Conservation (phyloP, 2,329 filamentous ascomycete species). For the Cladosporium sp. region DNA sequence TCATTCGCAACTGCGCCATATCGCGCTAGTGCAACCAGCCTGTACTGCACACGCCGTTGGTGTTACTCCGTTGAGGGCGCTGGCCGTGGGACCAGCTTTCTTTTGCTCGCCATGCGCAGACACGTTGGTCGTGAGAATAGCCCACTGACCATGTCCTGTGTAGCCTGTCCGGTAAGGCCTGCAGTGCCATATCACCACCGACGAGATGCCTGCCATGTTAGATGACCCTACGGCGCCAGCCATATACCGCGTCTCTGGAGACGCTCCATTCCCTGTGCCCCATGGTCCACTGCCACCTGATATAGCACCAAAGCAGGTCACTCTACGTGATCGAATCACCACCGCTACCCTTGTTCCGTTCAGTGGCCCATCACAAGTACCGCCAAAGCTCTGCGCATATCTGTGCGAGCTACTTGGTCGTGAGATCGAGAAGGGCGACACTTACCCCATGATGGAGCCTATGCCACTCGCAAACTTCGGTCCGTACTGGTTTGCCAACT, state of each 20-base stretch:
- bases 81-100: background rate
- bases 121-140: background rate
- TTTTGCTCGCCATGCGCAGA: slow-evolving; percentile 4
- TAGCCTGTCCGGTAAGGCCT: background rate
- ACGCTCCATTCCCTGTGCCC: slow-evolving; percentile 64
- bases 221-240: slow-evolving; percentile 73
- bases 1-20: slow-evolving; percentile 7
- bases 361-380: slow-evolving; percentile 74
- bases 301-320: slow-evolving; percentile 75
- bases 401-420: slow-evolving; percentile 82
- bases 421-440: slow-evolving; percentile 89
- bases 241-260: slow-evolving; percentile 70
- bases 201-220: slow-evolving; percentile 73
- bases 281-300: slow-evolving; percentile 66
- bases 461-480: slow-evolving; percentile 75
- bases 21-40: slow-evolving; percentile 1
- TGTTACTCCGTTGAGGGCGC: background rate
- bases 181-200: background rate
- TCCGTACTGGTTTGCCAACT: slow-evolving; percentile 88
- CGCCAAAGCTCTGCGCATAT: slow-evolving; percentile 71
- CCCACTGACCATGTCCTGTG: slow-evolving; percentile 4
- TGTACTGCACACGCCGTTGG: background rate
- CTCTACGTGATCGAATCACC: slow-evolving; percentile 79
- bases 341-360: slow-evolving; percentile 83
- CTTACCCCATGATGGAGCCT: slow-evolving; percentile 82